Base-by-base conservation (phyloP, 495 filamentous ascomycete species). In the Podospora pseudocomata region DNA sequence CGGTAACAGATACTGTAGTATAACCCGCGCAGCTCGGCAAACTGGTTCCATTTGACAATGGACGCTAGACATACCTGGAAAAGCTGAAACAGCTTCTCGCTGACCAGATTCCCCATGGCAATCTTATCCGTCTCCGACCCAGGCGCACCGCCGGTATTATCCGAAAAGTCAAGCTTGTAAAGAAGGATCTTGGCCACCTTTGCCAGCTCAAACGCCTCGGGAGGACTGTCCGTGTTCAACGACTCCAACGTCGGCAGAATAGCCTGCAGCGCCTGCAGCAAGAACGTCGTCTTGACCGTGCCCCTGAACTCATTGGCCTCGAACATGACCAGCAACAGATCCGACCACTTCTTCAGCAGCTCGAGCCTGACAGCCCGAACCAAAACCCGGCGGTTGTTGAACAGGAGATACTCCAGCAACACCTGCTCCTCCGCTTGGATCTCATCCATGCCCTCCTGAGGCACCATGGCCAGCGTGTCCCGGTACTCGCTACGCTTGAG, bases 1-100 rank as follows among this genome's bases (percentile, higher is more conserved):
- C 89, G 87, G 74, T 93, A 92, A 78, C 90, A 92, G 68, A 96
- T 93, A 72, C 88, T 90, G 79, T 99, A 97, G 73, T 94, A 91
- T 30, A 89, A 83, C 63, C 96, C 88, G 16, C 95, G 87, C 26
- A 99, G 80, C 65, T 86, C 80, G 32, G 89, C 79, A 72, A 86
- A 89, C n/a, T 87, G 85, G 9, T 86, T 84, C 65, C 92, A 89
- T 65, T 89, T 86, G 65, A 87, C 85, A 65, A 96, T 89, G 11
- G 91, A 90, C 68, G 86, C 85, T 23, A 96, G 81, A 63, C 89
- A 91, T 30, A 92, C 80, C 63, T 96, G 90, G 82, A 99, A 97
- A 19, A 97, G 85, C 71, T 97, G 90, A 71, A 91, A 93, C 11
- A 97, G 86, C 74, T 94, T 91, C 75, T 98, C 96, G 73, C 92